Percentiles rank a stretch among this genome's conserved stretches.
Evolutionary conservation across 371 early-diverging fungal genomes (phyloP).

Genomic region (Parasitella parasitica): DNA sequence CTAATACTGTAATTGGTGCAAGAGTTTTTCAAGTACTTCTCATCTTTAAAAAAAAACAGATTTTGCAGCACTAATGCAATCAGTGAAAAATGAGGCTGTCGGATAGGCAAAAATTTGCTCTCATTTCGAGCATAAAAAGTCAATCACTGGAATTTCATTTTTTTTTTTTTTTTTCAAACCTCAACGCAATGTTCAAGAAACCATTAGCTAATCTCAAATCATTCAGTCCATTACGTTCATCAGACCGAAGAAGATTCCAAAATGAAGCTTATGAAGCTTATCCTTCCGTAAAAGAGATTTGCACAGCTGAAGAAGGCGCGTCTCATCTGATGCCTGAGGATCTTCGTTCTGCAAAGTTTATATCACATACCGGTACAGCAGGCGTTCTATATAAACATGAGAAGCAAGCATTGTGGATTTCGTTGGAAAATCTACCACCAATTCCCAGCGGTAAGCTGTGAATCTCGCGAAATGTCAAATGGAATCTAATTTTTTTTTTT

Average conservation of each 20-base stretch:
- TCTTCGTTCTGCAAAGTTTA: constrained; percentile 64
- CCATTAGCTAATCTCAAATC: constrained; percentile 56
- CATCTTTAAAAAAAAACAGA: too few relatives aligned
- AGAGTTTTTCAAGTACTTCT: too few relatives aligned
- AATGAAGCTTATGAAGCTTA: constrained; percentile 55
- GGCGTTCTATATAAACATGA: constrained; percentile 61
- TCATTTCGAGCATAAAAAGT: background rate
- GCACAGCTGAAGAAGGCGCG: constrained; percentile 23
- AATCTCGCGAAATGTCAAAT: too few relatives aligned
- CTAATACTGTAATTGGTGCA: too few relatives aligned
- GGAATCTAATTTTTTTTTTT: too few relatives aligned
- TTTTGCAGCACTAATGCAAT: too few relatives aligned
- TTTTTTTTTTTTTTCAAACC: background rate
- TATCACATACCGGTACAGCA: constrained; percentile 55
- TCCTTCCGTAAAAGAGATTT: constrained; percentile 41
- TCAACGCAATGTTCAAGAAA: constrained; percentile 59
- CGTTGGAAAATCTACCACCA: constrained; percentile 34
- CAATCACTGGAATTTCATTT: background rate
- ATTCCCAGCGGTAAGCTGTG: constrained; percentile 47
- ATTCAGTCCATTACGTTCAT: constrained; percentile 60
- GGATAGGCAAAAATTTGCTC: background rate
- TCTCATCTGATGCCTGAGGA: constrained; percentile 51
- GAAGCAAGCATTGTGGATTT: constrained; percentile 64
- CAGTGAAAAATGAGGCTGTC: background rate
- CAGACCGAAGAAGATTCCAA: constrained; percentile 59